These are phyloP conservation scores for Rhodotorula kratochvilovae DNA, from an alignment of 768 basidiomycete genomes.

Conservation along the genomic window DNA sequence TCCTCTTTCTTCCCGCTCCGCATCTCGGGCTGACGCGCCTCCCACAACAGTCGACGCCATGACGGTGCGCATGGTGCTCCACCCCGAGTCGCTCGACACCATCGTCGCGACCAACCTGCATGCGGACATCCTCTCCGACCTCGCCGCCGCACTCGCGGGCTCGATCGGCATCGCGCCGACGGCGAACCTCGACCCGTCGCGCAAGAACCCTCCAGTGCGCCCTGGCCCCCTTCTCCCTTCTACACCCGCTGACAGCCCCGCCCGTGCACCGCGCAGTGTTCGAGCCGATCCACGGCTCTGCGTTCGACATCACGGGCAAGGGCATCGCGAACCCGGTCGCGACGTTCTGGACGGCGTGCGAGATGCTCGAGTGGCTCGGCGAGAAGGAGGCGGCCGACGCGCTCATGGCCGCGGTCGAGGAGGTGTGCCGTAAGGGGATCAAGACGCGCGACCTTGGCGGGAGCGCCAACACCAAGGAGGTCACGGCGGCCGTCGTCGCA, in stretches of 20 bases:
- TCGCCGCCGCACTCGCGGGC: constrained; percentile 57
- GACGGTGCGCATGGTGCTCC: constrained; percentile 52
- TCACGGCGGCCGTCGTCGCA: constrained; percentile 70
- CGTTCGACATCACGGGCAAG: constrained; percentile 58
- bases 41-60: constrained; percentile 53
- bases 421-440: constrained; percentile 73
- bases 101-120: constrained; percentile 59
- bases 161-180: constrained; percentile 60
- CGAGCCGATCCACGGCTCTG: constrained; percentile 59
- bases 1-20: no score
- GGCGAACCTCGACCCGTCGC: constrained; percentile 54
- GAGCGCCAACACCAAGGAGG: constrained; percentile 62
- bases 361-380: constrained; percentile 55
- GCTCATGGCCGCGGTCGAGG: constrained; percentile 61
- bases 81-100: constrained; percentile 58
- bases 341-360: constrained; percentile 57
- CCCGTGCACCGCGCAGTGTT: constrained; percentile 47
- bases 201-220: constrained; percentile 50
- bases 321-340: constrained; percentile 52
- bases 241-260: no score
- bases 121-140: constrained; percentile 58
- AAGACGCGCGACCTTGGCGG: constrained; percentile 84
- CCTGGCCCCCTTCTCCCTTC: neutral
- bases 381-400: constrained; percentile 51
- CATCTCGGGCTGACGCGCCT: no score